phyloP scores from a whole-genome alignment of 768 basidiomycete species.

The Pleurotus ostreatus region DNA sequence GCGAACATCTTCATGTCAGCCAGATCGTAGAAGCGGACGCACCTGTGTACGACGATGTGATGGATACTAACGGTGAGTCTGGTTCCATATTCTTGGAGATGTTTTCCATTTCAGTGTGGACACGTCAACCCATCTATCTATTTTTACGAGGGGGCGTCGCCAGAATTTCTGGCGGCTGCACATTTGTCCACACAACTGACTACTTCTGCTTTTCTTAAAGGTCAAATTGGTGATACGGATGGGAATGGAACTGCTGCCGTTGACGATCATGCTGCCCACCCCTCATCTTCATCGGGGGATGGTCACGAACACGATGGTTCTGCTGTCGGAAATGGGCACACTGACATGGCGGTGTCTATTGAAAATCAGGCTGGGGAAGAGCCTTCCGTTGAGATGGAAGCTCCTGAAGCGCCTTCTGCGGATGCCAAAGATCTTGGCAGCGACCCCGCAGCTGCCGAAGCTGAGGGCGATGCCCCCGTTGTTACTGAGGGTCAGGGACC shows the following conservation, averaged over 20 bases:
- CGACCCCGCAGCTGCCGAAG: constrained; percentile 18
- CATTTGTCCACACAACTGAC: constrained; percentile 51
- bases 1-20: constrained; percentile 35
- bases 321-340: constrained; percentile 6
- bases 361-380: constrained; percentile 1
- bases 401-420: constrained; percentile 19
- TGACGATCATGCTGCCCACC: constrained; percentile 7
- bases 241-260: constrained; percentile 1
- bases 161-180: constrained; percentile 29
- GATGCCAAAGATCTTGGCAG: constrained; percentile 19
- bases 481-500: constrained; percentile 3
- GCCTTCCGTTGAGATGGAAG: constrained; percentile 5
- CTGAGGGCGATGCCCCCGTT: constrained; percentile 18
- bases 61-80: constrained; percentile 25
- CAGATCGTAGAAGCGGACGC: constrained; percentile 32
- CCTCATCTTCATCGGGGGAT: constrained; percentile 13
- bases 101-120: constrained; percentile 44
- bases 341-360: background rate
- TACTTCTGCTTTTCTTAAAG: constrained; percentile 39
- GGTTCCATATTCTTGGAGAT: constrained; percentile 47
- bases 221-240: constrained; percentile 25
- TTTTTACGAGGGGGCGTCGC: constrained; percentile 32
- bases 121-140: constrained; percentile 31
- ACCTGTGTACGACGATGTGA: constrained; percentile 29
- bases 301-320: constrained; percentile 10